A percentile compares a stretch with the other conserved stretches of the same genome.
These are phyloP conservation scores for Nemania serpens DNA, from an alignment of 2,329 filamentous ascomycete genomes.

Conservation along the genomic window DNA sequence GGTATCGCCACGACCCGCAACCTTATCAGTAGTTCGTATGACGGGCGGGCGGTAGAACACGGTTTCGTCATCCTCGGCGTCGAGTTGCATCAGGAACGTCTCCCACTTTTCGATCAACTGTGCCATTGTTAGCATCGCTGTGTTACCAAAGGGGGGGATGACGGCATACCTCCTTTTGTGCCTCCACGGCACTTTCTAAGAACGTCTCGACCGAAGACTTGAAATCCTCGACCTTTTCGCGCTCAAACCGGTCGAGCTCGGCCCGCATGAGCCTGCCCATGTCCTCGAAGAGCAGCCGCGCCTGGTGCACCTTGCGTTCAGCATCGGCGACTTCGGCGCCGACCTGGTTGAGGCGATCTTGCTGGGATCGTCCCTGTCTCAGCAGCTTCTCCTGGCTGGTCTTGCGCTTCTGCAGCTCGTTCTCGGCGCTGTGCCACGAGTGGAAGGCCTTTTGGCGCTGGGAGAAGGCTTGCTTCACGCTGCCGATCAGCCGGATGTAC, in stretches of 20 bases:
- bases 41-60: constrained; percentile 68
- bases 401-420: constrained; percentile 88
- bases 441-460: constrained; percentile 96
- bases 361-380: constrained; percentile 91
- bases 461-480: constrained; percentile 88
- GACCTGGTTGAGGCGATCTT: constrained; percentile 91
- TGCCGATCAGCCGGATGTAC: constrained; percentile 94
- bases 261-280: constrained; percentile 92
- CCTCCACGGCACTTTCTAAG: constrained; percentile 93
- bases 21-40: constrained; percentile 55
- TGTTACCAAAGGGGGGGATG: not conserved
- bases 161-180: constrained; percentile 84
- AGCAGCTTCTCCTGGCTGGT: constrained; percentile 91
- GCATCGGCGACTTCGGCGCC: constrained; percentile 93
- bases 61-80: constrained; percentile 85
- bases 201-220: constrained; percentile 98
- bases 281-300: constrained; percentile 88
- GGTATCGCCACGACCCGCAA: constrained; percentile 56
- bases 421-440: constrained; percentile 89
- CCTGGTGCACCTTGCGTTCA: constrained; percentile 90
- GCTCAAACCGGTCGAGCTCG: constrained; percentile 92
- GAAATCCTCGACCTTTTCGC: constrained; percentile 98
- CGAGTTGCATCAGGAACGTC: constrained; percentile 94
- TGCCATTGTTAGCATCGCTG: constrained; percentile 17
- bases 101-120: constrained; percentile 89